Evolutionary conservation across 2,329 filamentous ascomycete species (phyloP).

Genomic region (Chrysosporium keratinophilum): DNA sequence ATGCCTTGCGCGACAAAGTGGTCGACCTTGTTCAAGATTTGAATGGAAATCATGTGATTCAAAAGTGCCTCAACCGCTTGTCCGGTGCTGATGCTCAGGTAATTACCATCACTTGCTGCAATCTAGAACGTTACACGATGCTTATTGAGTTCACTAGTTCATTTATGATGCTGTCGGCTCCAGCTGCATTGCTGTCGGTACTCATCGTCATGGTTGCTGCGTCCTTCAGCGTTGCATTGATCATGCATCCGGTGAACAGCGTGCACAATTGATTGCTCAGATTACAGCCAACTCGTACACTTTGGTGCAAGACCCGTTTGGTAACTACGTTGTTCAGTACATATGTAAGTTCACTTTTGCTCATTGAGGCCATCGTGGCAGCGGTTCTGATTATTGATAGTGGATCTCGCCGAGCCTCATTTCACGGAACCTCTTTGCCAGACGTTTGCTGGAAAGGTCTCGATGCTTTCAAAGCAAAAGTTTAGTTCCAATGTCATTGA

Average conservation of each 20-base stretch:
- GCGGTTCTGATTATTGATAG: slow-evolving; percentile 5
- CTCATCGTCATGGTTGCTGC: slow-evolving; percentile 94
- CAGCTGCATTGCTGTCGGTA: slow-evolving; percentile 82
- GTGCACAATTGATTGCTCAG: slow-evolving; percentile 69
- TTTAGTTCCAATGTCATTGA: slow-evolving; percentile 99
- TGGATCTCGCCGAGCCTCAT: slow-evolving; percentile 75
- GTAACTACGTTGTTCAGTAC: slow-evolving; percentile 98
- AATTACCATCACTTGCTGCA: slow-evolving; percentile 1
- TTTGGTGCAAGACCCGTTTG: slow-evolving; percentile 91
- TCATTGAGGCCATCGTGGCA: not conserved
- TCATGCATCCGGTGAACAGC: slow-evolving; percentile 83
- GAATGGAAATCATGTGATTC: slow-evolving; percentile 97
- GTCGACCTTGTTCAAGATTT: slow-evolving; percentile 94
- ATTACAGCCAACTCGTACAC: slow-evolving; percentile 83
- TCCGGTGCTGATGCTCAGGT: slow-evolving; percentile 65
- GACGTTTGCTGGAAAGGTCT: slow-evolving; percentile 64
- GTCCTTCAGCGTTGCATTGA: slow-evolving; percentile 97
- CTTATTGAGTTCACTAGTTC: slow-evolving; percentile 45
- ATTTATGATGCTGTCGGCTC: slow-evolving; percentile 90
- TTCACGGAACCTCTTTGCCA: slow-evolving; percentile 84
- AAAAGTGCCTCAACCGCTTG: slow-evolving; percentile 96
- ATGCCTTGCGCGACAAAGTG: slow-evolving; percentile 70
- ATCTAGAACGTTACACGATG: not conserved
- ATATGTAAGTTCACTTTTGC: slow-evolving; percentile 44
- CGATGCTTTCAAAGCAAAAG: slow-evolving; percentile 79